Evolutionary conservation across 2,329 filamentous ascomycete genomes (phyloP), one percentile per base, ranked within the genome.

Genomic region (Sclerotinia borealis): DNA sequence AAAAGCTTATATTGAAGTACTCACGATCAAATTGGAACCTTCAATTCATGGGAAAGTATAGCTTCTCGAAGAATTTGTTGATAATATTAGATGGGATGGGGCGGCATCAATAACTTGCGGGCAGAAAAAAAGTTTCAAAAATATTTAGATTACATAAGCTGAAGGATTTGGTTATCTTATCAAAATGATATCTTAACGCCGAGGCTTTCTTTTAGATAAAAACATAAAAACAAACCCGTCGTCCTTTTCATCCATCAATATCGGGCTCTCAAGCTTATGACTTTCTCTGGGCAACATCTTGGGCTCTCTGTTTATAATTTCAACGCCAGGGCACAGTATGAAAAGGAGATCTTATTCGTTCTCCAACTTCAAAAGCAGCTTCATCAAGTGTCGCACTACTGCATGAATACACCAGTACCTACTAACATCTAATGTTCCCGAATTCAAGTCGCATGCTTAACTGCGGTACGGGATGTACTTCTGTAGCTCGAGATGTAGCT

Each of bases 61-160:
- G 9, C 19, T 45, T 25, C 48, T 52, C 34, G 31, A 29, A 45
- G 41, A 29, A 59, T 11, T 61, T 52, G 59, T 25, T 34, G 48
- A 54, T 54, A 49, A 54, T 54, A 49, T 49, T n/a, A 27, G 37
- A 34, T 47, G 41, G 37, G 17, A 39, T n/a, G n/a, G n/a, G 31
- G 4, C 51, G 51, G 36, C 52, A 31, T 22, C 15, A 17, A 29
- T 17, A 39, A 60, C 13, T 43, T 54, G 47, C 47, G 43, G 43
- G 25, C 45, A 43, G 59, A 55, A 61, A 61, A 61, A 61, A 61
- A 48, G 41, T 37, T 37, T 37, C 41, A 29, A 48, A 61, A 61
- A 61, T 45, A 41, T 43, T 54, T n/a, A 41, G 59, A 41, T 55
- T 55, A 61, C 15, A 61, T 61, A 61, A 61, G 37, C 59, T 31